A percentile compares a stretch with the other conserved stretches of the same genome.
phyloP scores from a whole-genome alignment of 1,284 basidiomycete species.

The Agaricales sp. region DNA sequence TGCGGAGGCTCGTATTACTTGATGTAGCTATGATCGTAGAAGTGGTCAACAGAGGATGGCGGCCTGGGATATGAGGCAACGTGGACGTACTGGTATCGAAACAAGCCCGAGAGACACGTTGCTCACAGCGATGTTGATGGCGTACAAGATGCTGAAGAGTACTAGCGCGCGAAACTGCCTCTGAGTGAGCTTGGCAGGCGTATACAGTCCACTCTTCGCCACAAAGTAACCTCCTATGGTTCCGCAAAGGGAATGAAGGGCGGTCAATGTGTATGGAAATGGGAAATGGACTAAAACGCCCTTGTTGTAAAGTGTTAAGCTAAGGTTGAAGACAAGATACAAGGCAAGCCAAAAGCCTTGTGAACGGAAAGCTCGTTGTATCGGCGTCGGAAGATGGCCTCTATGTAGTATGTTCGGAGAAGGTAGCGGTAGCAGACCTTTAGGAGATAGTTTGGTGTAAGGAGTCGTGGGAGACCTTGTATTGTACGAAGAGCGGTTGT shows the following conservation, averaged over 20 bases:
- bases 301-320: conserved; percentile 90
- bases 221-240: conserved; percentile 71
- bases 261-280: conserved; percentile 87
- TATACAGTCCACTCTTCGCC: conserved; percentile 48
- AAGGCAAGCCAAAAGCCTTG: conserved; percentile 56
- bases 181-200: conserved; percentile 44
- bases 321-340: conserved; percentile 86
- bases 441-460: too few species aligned
- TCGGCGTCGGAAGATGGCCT: too few species aligned
- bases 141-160: conserved; percentile 81
- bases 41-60: neutral
- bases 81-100: conserved; percentile 76
- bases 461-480: too few species aligned
- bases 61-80: too few species aligned
- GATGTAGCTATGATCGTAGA: conserved; percentile 63
- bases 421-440: too few species aligned
- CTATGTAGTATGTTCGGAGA: too few species aligned
- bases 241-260: conserved; percentile 77
- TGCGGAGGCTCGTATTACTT: conserved; percentile 87
- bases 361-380: conserved; percentile 14
- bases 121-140: conserved; percentile 87
- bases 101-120: conserved; percentile 84
- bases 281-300: conserved; percentile 81
- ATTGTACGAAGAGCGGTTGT: too few species aligned
- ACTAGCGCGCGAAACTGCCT: conserved; percentile 56